phyloP scores from a whole-genome alignment of 805 yeast species.

The Suhomyces sp. region DNA sequence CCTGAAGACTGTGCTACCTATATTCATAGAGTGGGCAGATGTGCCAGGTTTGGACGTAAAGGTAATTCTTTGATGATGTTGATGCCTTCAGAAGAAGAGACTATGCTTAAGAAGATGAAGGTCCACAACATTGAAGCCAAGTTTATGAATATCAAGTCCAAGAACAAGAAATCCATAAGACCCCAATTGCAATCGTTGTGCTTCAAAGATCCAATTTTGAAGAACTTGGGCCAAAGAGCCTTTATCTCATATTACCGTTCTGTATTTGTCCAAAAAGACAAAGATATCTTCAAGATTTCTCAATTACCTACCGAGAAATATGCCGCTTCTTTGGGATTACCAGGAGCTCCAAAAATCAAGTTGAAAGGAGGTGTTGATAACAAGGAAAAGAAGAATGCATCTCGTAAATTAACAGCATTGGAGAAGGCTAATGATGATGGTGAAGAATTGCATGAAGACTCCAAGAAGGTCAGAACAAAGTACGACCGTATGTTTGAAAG shows the following conservation, averaged over 20 bases:
- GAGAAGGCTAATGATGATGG: slow-evolving; percentile 53
- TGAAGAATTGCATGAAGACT: slow-evolving; percentile 50
- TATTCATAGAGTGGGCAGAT: slow-evolving; percentile 87
- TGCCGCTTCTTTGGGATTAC: slow-evolving; percentile 87
- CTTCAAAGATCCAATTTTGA: slow-evolving; percentile 87
- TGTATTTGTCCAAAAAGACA: slow-evolving; percentile 81
- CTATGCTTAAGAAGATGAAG: slow-evolving; percentile 62
- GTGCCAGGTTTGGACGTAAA: slow-evolving; percentile 80
- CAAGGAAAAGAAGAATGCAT: slow-evolving; percentile 76
- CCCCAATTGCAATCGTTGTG: slow-evolving; percentile 86
- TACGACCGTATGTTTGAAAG: slow-evolving; percentile 96
- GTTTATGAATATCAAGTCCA: slow-evolving; percentile 68
- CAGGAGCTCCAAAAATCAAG: slow-evolving; percentile 94
- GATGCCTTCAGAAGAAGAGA: slow-evolving; percentile 79
- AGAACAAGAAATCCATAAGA: slow-evolving; percentile 70
- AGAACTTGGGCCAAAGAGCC: slow-evolving; percentile 93
- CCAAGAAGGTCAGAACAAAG: slow-evolving; percentile 69
- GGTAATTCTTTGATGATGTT: slow-evolving; percentile 84
- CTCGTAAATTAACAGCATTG: slow-evolving; percentile 63
- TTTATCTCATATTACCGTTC: slow-evolving; percentile 89
- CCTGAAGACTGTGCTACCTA: slow-evolving; percentile 90
- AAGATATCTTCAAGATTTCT: slow-evolving; percentile 76
- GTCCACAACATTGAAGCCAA: slow-evolving; percentile 66
- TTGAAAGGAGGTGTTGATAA: slow-evolving; percentile 54
- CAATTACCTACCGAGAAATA: slow-evolving; percentile 76